Evolutionary conservation across 2,329 filamentous ascomycete species (phyloP), one percentile per base, ranked within the genome.

Genomic region (Stachybotrys chartarum): DNA sequence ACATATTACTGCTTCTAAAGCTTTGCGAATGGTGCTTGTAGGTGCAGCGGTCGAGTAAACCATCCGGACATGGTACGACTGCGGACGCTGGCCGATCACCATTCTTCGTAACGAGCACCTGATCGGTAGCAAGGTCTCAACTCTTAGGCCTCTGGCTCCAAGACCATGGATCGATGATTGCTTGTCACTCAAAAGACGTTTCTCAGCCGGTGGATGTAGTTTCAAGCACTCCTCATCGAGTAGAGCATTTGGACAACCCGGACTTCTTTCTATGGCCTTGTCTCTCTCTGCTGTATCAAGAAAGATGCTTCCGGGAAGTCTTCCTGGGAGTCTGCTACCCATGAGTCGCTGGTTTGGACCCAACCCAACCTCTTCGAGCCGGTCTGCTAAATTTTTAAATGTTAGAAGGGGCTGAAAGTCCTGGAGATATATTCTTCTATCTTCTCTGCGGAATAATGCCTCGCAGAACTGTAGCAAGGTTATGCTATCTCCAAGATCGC

Each of bases 381-480:
- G 8, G 35, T 10, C 8, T 42, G 35, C 35, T 14, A 42, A 10
- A 42, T 3, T 10, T 14, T 42, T 14, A 42, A 72, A 56, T 0
- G 70, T 71, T 14, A 69, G 63, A 46, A 67, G 58, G 6, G 64
- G 56, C 0, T 60, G 45, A 30, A 73, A 57, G 52, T 73, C 71
- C n/a, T 73, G 69, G 5, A 72, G 55, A 35, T 72, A 72, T 1
- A 73, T 55, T 0, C 63, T 63, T 17, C 60, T 64, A 1, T 68
- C 68, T 4, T 60, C 64, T 1, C 42, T 35, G 3, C 65, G 60
- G 3, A 66, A 52, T 1, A 70, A 65, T 7, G 56, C 54, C 44
- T 73, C 71, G 46, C 71, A 73, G 46, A 70, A 73, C 16, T 71
- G 68, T 1, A 73, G 59, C 5, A 73, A 58, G 4, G 66, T 68